A percentile compares a stretch with the other conserved stretches of the same genome.
Conservation (phyloP, 176 grass and related monocot genomes). For the Avena sativa region DNA sequence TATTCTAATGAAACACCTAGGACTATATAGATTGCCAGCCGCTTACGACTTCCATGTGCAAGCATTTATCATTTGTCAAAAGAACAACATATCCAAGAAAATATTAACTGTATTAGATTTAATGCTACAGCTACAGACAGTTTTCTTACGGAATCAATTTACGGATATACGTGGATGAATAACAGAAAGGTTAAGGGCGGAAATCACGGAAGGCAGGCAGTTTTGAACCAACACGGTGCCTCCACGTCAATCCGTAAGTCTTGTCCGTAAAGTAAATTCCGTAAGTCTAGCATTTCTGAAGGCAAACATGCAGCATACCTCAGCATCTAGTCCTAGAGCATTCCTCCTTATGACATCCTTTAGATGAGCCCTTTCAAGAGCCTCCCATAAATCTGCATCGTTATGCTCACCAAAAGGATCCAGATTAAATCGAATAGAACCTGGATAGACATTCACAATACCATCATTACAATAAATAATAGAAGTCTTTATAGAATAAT, state of each 20-base stretch:
- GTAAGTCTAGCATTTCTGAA: not conserved
- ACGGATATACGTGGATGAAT: too few species aligned
- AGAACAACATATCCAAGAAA: not conserved
- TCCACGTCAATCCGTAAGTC: too few species aligned
- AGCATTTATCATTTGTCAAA: conserved; percentile 14
- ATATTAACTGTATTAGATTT: not conserved
- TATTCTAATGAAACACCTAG: not conserved
- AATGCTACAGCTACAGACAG: not conserved
- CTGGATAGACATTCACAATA: conserved; percentile 49
- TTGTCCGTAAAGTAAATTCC: too few species aligned
- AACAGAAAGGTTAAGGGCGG: too few species aligned
- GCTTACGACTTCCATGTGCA: not conserved
- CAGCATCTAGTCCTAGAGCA: conserved; percentile 83
- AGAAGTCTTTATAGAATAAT: not conserved
- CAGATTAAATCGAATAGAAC: conserved; percentile 96
- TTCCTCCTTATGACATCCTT: conserved; percentile 96
- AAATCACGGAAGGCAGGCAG: too few species aligned
- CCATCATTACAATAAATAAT: conserved; percentile 8
- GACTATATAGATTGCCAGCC: not conserved
- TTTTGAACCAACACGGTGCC: too few species aligned
- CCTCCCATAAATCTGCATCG: conserved; percentile 98
- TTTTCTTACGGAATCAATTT: too few species aligned
- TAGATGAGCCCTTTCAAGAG: conserved; percentile 95
- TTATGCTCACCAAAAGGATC: conserved; percentile 99
- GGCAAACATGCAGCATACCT: conserved; percentile 64